Base-by-base conservation (phyloP, 1,284 basidiomycete genomes). In the Ceratobasidium sp. region DNA sequence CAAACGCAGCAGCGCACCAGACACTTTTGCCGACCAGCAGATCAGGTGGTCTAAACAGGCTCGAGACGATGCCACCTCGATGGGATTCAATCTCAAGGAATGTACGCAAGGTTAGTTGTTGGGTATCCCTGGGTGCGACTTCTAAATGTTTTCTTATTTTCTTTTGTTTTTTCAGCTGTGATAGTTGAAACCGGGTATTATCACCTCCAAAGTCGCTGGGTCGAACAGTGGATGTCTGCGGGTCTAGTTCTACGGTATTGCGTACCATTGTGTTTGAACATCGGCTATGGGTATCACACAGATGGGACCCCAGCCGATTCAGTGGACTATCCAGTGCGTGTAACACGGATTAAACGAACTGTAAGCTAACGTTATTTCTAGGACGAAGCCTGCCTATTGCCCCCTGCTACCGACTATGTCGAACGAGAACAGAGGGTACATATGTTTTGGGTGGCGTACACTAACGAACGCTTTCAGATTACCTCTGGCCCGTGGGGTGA, bases 1-100 rank as follows among this genome's bases (percentile, higher is more conserved):
- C 17, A 22, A 9, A 36, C 14, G 31, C 3, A 36, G 41, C 41
- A 19, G 24, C 22, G n/a, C n/a, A 27, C 5, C 44, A 8, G 66
- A 71, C 6, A 57, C 54, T 2, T 71, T 71, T 48, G 19, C 54
- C 29, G 54, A 57, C 22, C 15, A 27, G 19, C 54, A 57, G 15
- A 29, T 29, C 6, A 24, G 29, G 27, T 57, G 19, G 54, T n/a
- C 54, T 2, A 33, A 57, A 6, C 22, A 27, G 29, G 17, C 54
- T 33, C 22, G n/a, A 24, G 54, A 57, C 8, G 24, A 57, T 6
- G 19, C 6, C 17, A 6, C 29, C 6, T 5, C 19, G 7, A 11
- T 57, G 54, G 54, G 54, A n/a, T 57, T 57, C 54, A 57, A 57
- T 27, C 7, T 57, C 7, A n/a, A 24, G 22, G 29, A 57, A 24